Percentiles rank a stretch among this genome's conserved stretches.
Evolutionary conservation across 495 filamentous ascomycete species (phyloP).

Genomic region (Aspergillus taichungensis): DNA sequence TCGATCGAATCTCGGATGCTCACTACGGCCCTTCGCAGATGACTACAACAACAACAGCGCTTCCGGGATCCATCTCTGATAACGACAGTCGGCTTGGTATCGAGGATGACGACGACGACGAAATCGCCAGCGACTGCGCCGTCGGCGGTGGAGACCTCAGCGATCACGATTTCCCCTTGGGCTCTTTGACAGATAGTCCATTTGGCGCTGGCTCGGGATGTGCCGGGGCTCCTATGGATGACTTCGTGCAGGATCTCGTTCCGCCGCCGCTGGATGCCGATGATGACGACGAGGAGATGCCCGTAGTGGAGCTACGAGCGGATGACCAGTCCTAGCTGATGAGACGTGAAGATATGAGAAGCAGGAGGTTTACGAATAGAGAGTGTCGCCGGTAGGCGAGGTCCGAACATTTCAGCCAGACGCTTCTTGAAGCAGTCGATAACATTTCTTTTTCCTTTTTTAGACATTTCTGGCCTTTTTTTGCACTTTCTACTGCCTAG

Average conservation of each 20-base stretch:
- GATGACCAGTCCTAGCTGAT: constrained; percentile 15
- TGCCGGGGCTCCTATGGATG: constrained; percentile 22
- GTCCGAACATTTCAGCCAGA: no score
- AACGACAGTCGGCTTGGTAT: constrained; percentile 31
- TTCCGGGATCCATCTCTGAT: constrained; percentile 21
- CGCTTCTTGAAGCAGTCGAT: no score
- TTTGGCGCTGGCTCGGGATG: constrained; percentile 16
- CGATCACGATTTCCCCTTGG: constrained; percentile 26
- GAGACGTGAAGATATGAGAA: no score
- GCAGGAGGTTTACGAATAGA: no score
- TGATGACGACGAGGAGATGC: constrained; percentile 33
- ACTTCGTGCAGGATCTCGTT: constrained; percentile 28
- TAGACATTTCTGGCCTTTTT: background rate
- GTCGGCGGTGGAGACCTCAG: constrained; percentile 35
- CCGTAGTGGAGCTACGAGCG: constrained; percentile 38
- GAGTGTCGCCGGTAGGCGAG: no score
- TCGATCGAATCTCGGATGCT: constrained; percentile 23
- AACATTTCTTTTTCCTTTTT: background rate
- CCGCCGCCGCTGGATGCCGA: constrained; percentile 23
- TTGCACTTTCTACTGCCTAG: background rate
- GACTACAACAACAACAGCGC: constrained; percentile 15
- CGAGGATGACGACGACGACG: constrained; percentile 9
- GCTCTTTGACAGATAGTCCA: constrained; percentile 22
- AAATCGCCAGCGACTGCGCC: constrained; percentile 29
- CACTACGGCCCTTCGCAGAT: constrained; percentile 25